A percentile compares a stretch with the other conserved stretches of the same genome.
These are phyloP conservation scores for Sextonia rubra DNA, from an alignment of 164 flowering plant species.

Conservation along the genomic window DNA sequence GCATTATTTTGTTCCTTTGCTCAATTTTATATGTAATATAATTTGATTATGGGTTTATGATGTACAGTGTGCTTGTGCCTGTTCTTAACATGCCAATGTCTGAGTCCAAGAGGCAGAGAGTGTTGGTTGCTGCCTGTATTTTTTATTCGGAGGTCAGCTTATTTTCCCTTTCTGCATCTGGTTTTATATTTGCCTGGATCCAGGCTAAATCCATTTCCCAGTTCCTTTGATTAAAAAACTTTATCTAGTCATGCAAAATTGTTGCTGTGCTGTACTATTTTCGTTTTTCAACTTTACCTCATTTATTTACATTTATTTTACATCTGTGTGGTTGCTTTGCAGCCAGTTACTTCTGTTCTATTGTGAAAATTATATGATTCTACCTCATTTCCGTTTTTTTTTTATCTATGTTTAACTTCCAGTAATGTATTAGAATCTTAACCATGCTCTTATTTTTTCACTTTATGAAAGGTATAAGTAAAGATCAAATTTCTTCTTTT, in stretches of 20 bases:
- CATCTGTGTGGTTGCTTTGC: no score
- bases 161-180: slow-evolving; percentile 1
- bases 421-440: neutral
- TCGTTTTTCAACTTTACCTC: neutral
- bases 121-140: slow-evolving; percentile 89
- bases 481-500: neutral
- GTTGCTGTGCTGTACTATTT: neutral
- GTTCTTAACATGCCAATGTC: slow-evolving; percentile 90
- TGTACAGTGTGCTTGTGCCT: slow-evolving; percentile 90
- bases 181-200: neutral
- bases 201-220: neutral
- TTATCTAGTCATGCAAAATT: no score
- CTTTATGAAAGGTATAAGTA: neutral
- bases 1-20: neutral
- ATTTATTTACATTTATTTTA: neutral
- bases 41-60: slow-evolving; percentile 16
- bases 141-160: slow-evolving; percentile 90
- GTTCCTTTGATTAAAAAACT: neutral
- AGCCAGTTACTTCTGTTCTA: no score
- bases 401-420: neutral
- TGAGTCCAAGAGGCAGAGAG: slow-evolving; percentile 96
- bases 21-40: slow-evolving; percentile 1
- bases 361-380: neutral
- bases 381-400: neutral
- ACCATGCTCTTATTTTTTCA: neutral